Conservation (phyloP, 345 rosid species). For the Populus euphratica region DNA sequence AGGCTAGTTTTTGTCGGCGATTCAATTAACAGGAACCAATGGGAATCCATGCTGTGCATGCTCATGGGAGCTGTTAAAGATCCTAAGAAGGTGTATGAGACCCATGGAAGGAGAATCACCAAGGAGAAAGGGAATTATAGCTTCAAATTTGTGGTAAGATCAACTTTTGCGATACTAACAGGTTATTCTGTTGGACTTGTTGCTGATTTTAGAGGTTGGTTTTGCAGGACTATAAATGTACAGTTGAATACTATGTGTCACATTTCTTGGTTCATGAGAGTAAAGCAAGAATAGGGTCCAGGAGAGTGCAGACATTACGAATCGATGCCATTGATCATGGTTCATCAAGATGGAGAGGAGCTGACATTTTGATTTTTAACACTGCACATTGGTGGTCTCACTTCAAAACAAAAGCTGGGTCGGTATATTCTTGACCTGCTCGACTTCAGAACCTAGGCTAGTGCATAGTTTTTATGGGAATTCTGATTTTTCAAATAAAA, state of each 20-base stretch:
- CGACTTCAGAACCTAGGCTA: neutral
- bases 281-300: constrained; percentile 67
- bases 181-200: neutral
- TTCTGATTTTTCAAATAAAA: neutral
- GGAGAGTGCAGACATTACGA: constrained; percentile 65
- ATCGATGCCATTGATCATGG: constrained; percentile 83
- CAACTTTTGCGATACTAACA: neutral
- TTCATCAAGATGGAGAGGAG: constrained; percentile 91
- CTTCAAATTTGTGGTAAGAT: constrained; percentile 72
- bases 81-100: constrained; percentile 80
- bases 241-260: constrained; percentile 74
- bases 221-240: constrained; percentile 79
- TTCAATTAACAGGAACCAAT: constrained; percentile 88
- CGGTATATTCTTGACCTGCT: constrained; percentile 18
- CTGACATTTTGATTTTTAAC: constrained; percentile 82
- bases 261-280: constrained; percentile 89
- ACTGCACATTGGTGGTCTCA: constrained; percentile 99
- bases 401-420: constrained; percentile 93
- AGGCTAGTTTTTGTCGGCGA: constrained; percentile 94
- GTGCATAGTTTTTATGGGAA: neutral
- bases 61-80: constrained; percentile 65
- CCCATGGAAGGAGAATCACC: constrained; percentile 71
- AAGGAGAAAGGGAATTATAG: constrained; percentile 82
- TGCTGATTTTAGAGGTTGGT: constrained; percentile 13
- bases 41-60: constrained; percentile 96